Evolutionary conservation across 257 asterid genomes (phyloP).

Genomic region (Fraxinus cuspidata): DNA sequence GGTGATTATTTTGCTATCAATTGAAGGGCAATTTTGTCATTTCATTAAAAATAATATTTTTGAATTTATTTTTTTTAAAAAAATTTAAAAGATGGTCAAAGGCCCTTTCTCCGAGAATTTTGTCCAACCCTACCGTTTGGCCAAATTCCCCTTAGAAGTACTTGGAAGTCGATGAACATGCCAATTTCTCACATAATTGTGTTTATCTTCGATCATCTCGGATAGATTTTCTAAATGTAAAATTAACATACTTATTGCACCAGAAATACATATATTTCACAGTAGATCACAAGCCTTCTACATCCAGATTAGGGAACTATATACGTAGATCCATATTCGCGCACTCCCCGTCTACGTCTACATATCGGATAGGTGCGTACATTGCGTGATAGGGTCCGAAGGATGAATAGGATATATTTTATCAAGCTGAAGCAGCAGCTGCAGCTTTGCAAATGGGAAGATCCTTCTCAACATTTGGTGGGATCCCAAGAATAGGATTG

Average conservation of each 20-base stretch:
- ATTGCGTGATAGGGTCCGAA: background rate
- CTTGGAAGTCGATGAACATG: too few relatives aligned
- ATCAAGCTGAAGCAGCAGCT: constrained; percentile 39
- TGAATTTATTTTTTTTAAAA: too few relatives aligned
- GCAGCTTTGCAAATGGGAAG: constrained; percentile 56
- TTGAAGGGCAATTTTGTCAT: too few relatives aligned
- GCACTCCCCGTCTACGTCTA: background rate
- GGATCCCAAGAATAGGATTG: constrained; percentile 62
- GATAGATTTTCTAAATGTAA: too few relatives aligned
- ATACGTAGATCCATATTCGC: background rate
- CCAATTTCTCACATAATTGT: too few relatives aligned
- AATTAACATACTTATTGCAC: background rate
- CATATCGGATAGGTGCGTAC: background rate
- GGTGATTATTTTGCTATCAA: too few relatives aligned
- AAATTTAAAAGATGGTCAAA: too few relatives aligned
- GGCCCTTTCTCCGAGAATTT: too few relatives aligned
- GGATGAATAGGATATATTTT: background rate
- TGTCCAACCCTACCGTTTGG: too few relatives aligned
- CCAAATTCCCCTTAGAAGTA: too few relatives aligned
- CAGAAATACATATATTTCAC: background rate
- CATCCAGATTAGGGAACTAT: background rate
- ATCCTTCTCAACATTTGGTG: constrained; percentile 50
- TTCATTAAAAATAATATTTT: too few relatives aligned
- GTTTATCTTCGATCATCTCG: too few relatives aligned
- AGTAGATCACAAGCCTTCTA: background rate